Conservation (phyloP, 495 filamentous ascomycete genomes). For the Podospora pseudocomata region DNA sequence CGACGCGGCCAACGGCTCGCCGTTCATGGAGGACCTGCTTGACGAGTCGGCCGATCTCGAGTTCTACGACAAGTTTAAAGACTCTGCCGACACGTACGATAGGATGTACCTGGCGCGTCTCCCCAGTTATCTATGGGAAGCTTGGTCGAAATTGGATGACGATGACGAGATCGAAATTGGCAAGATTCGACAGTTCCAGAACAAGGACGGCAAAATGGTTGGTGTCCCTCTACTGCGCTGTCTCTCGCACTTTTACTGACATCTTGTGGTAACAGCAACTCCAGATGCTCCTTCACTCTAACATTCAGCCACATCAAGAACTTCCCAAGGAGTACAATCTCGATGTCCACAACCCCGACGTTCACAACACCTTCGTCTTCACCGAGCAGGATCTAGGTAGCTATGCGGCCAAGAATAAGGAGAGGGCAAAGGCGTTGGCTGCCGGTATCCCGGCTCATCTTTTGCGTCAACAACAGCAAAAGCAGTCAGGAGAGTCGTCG, state of each 20-base stretch:
- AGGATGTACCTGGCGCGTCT: constrained; percentile 71
- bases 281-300: constrained; percentile 42
- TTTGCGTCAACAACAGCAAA: constrained; percentile 40
- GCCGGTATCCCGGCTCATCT: constrained; percentile 50
- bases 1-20: constrained; percentile 53
- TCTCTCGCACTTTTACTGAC: constrained; percentile 15
- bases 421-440: constrained; percentile 45
- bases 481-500: constrained; percentile 23
- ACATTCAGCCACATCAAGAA: constrained; percentile 56
- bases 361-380: constrained; percentile 82
- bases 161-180: constrained; percentile 65
- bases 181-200: constrained; percentile 62
- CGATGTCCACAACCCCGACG: constrained; percentile 56
- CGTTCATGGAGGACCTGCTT: constrained; percentile 61
- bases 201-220: constrained; percentile 43
- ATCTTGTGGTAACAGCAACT: constrained; percentile 31
- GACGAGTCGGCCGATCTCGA: constrained; percentile 87
- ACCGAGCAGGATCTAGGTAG: constrained; percentile 87
- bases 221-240: constrained; percentile 10
- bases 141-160: constrained; percentile 51
- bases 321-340: constrained; percentile 83
- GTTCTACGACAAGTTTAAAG: constrained; percentile 53
- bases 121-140: constrained; percentile 75
- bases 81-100: constrained; percentile 33
- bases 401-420: constrained; percentile 58